These are phyloP conservation scores for Nothomitra cinnamomea DNA, from an alignment of 2,329 filamentous ascomycete genomes.

Conservation along the genomic window DNA sequence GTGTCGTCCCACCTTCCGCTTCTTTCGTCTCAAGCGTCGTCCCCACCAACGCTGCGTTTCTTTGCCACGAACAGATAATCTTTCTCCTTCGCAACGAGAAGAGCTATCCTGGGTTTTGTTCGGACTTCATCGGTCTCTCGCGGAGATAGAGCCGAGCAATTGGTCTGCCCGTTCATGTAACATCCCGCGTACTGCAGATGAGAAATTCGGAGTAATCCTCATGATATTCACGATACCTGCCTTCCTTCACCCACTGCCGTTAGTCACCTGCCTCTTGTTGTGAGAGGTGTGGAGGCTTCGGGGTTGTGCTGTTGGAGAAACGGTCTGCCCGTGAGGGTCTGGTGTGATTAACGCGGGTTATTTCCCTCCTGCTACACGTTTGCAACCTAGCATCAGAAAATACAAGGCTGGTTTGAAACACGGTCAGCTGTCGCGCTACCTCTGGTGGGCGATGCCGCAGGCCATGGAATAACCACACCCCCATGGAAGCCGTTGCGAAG, in stretches of 20 bases:
- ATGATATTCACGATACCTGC: slow-evolving; percentile 25
- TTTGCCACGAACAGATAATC: slow-evolving; percentile 63
- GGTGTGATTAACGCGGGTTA: slow-evolving; percentile 39
- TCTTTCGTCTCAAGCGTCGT: slow-evolving; percentile 49
- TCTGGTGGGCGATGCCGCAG: background rate
- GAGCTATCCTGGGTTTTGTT: slow-evolving; percentile 7
- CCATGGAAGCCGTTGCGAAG: slow-evolving; percentile 90
- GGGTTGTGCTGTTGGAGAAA: too few species aligned
- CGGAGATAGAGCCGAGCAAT: too few species aligned
- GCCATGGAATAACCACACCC: slow-evolving; percentile 31
- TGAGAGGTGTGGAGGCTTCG: slow-evolving; percentile 19
- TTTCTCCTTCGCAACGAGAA: slow-evolving; percentile 12
- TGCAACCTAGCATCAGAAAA: slow-evolving; percentile 84
- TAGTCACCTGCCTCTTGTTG: slow-evolving; percentile 20
- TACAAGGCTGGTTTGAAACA: background rate
- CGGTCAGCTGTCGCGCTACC: background rate
- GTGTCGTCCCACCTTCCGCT: slow-evolving; percentile 13
- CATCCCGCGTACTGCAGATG: slow-evolving; percentile 48
- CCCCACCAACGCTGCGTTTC: slow-evolving; percentile 89
- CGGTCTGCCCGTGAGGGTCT: slow-evolving; percentile 68
- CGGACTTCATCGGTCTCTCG: slow-evolving; percentile 8
- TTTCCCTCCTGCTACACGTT: slow-evolving; percentile 48
- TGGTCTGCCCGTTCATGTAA: slow-evolving; percentile 5
- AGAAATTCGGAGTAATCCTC: slow-evolving; percentile 99
- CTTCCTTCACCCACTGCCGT: too few species aligned